Conservation (phyloP, 2,329 filamentous ascomycete genomes). For the Epichloe hybrida region DNA sequence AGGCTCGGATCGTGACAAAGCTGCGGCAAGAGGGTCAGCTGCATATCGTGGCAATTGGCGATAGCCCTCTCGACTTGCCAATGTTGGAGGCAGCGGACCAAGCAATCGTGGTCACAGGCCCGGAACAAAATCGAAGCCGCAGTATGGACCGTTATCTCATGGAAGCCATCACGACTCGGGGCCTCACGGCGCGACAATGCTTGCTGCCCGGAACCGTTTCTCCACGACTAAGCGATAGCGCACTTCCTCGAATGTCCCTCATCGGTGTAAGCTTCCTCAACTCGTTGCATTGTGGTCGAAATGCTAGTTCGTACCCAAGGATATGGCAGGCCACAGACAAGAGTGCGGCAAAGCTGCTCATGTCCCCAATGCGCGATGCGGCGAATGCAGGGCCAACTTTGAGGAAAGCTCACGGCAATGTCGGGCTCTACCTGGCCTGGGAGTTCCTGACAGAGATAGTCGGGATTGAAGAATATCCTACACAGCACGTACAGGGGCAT, state of each 20-base stretch:
- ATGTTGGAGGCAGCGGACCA: slow-evolving; percentile 42
- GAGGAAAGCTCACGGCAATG: slow-evolving; percentile 31
- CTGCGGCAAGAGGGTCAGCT: slow-evolving; percentile 21
- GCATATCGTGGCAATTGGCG: slow-evolving; percentile 47
- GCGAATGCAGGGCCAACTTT: slow-evolving; percentile 29
- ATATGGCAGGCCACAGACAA: slow-evolving; percentile 29
- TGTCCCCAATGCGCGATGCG: slow-evolving; percentile 39
- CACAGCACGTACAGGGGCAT: slow-evolving; percentile 38
- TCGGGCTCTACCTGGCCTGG: slow-evolving; percentile 40
- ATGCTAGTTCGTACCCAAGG: slow-evolving; percentile 9
- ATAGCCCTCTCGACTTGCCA: slow-evolving; percentile 41
- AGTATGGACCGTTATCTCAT: slow-evolving; percentile 35
- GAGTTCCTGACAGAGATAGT: slow-evolving; percentile 32
- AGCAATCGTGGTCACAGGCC: slow-evolving; percentile 42
- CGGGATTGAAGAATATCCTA: slow-evolving; percentile 33
- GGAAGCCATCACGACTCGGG: slow-evolving; percentile 24
- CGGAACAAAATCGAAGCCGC: slow-evolving; percentile 30
- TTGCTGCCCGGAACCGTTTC: slow-evolving; percentile 26
- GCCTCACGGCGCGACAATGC: slow-evolving; percentile 30
- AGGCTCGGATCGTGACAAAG: slow-evolving; percentile 30
- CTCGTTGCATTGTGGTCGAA: slow-evolving; percentile 6
- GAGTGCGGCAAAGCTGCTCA: slow-evolving; percentile 34
- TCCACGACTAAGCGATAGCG: slow-evolving; percentile 27
- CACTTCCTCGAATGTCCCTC: slow-evolving; percentile 29
- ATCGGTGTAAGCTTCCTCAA: slow-evolving; percentile 11